Evolutionary conservation across 2,329 filamentous ascomycete species (phyloP).

Genomic region (Fusarium sp.): DNA sequence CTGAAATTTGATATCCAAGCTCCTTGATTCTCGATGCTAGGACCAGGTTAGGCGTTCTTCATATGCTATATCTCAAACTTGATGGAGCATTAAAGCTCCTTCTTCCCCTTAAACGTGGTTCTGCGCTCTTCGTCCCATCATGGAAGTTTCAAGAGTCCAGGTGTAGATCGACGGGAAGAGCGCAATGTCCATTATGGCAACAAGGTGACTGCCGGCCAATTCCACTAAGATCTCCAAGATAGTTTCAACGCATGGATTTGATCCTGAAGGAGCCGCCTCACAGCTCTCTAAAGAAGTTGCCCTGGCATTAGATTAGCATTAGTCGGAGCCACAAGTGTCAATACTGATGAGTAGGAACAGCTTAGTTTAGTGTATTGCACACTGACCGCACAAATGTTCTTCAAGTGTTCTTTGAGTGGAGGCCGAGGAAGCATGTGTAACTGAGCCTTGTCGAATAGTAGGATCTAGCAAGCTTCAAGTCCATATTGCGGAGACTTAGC

Average conservation of each 20-base stretch:
- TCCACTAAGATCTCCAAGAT: not conserved
- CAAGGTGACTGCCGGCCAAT: not conserved
- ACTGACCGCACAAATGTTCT: not conserved
- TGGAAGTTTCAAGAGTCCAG: not conserved
- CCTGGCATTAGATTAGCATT: conserved; percentile 1
- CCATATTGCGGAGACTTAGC: not conserved
- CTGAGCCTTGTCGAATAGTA: not conserved
- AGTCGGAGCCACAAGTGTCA: not conserved
- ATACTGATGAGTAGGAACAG: not conserved
- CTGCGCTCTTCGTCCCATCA: not conserved
- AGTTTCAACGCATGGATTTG: not conserved
- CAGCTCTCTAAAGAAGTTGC: not conserved
- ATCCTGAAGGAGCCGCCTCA: not conserved
- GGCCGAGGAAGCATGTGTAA: not conserved
- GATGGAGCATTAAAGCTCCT: not conserved
- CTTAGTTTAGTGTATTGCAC: not conserved
- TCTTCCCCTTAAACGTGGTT: not conserved
- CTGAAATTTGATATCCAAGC: not conserved
- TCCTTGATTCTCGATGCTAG: not conserved
- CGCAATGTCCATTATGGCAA: not conserved
- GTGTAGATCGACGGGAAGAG: not conserved
- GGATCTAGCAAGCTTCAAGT: not conserved
- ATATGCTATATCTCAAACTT: not conserved
- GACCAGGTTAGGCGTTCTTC: not conserved
- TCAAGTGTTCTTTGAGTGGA: not conserved